These are phyloP conservation scores for Pterula multifida DNA, from an alignment of 1,284 basidiomycete genomes.

Conservation along the genomic window DNA sequence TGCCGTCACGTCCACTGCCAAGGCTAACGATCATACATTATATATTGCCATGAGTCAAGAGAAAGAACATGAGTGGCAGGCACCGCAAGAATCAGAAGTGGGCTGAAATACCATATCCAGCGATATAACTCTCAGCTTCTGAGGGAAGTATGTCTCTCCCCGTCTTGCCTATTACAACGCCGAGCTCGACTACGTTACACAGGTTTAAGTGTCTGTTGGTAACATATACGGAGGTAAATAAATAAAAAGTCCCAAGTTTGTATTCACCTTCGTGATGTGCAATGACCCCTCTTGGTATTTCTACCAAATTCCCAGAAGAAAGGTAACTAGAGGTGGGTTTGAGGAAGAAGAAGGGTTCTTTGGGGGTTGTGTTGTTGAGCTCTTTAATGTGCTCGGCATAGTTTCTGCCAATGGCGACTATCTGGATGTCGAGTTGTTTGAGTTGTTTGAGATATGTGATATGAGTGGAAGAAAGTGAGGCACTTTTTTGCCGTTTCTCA, in stretches of 20 bases:
- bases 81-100: background rate
- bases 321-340: conserved; percentile 93
- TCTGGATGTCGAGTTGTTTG: conserved; percentile 28
- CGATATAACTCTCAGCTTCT: conserved; percentile 70
- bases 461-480: background rate
- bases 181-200: conserved; percentile 73
- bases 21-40: conserved; percentile 50
- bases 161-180: conserved; percentile 83
- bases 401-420: conserved; percentile 84
- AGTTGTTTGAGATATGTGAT: background rate
- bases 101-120: conserved; percentile 70
- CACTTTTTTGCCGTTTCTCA: conserved; percentile 20
- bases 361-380: conserved; percentile 81
- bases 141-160: conserved; percentile 72
- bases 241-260: background rate
- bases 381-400: conserved; percentile 86
- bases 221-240: conserved; percentile 1
- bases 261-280: conserved; percentile 84
- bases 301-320: conserved; percentile 62
- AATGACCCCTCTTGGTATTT: conserved; percentile 77
- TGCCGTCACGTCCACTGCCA: conserved; percentile 93
- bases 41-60: no score
- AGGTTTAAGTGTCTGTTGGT: conserved; percentile 2
- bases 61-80: background rate
- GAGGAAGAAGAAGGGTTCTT: conserved; percentile 97